Evolutionary conservation across 768 basidiomycete species (phyloP).

Genomic region (Russula griseocarnosa): DNA sequence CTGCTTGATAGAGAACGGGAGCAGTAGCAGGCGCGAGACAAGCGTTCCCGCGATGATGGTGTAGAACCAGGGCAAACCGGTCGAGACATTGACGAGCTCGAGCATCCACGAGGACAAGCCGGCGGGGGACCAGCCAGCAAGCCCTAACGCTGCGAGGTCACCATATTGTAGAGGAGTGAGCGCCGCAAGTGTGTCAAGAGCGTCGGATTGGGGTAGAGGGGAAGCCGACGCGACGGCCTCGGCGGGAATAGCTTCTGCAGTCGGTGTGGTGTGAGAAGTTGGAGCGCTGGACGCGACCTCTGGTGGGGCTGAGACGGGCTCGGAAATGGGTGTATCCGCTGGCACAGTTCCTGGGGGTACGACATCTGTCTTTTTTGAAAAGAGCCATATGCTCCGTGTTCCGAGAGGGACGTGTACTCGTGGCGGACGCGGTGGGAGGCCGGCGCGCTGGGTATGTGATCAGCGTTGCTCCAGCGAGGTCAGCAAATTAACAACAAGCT

Average conservation of each 20-base stretch:
- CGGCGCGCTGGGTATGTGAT: constrained; percentile 15
- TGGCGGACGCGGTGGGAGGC: neutral
- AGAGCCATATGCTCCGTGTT: constrained; percentile 20
- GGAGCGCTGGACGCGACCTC: neutral
- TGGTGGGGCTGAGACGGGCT: neutral
- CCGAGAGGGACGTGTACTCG: neutral
- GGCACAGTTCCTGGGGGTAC: neutral
- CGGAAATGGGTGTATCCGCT: neutral
- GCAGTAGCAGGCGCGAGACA: constrained; percentile 54
- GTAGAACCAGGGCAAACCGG: constrained; percentile 79
- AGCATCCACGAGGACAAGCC: constrained; percentile 60
- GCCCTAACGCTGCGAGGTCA: constrained; percentile 64
- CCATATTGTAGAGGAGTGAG: constrained; percentile 60
- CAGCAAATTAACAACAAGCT: neutral
- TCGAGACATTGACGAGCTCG: constrained; percentile 64
- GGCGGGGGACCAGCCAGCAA: constrained; percentile 59
- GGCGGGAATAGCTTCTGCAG: neutral
- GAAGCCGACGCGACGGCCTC: constrained; percentile 9
- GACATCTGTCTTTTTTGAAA: constrained; percentile 17
- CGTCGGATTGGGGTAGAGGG: neutral
- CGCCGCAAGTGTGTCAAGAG: constrained; percentile 16
- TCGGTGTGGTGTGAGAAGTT: neutral
- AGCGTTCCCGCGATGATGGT: constrained; percentile 67
- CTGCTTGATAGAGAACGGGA: constrained; percentile 57
- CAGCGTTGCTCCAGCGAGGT: neutral